Conservation (phyloP, 176 grass and related monocot genomes). For the Rhynchospora pubera region DNA sequence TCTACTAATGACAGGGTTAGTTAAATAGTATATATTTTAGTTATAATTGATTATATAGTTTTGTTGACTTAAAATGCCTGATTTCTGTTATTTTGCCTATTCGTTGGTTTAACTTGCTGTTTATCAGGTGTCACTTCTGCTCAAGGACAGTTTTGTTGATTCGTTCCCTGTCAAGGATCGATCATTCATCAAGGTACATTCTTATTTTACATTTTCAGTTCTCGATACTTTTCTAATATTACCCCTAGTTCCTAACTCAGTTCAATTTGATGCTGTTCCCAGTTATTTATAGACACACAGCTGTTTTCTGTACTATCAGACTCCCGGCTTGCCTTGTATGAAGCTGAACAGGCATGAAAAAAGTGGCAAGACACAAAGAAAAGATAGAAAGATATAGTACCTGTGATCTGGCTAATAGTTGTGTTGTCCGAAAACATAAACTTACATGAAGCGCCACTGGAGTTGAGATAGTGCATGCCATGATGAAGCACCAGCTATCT, state of each 20-base stretch:
- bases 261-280: slow-evolving; percentile 5
- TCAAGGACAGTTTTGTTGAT: slow-evolving; percentile 96
- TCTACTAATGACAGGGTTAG: slow-evolving; percentile 92
- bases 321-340: slow-evolving; percentile 51
- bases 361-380: no score
- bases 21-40: neutral
- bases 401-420: neutral
- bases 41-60: neutral
- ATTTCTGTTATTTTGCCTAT: neutral
- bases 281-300: slow-evolving; percentile 83
- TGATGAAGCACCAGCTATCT: neutral
- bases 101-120: slow-evolving; percentile 21
- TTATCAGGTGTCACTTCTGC: slow-evolving; percentile 83
- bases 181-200: slow-evolving; percentile 77
- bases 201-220: slow-evolving; percentile 10
- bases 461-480: neutral
- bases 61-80: neutral
- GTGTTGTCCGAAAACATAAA: neutral
- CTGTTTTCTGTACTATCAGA: slow-evolving; percentile 77
- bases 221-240: neutral
- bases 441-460: neutral
- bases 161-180: slow-evolving; percentile 66
- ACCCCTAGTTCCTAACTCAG: neutral
- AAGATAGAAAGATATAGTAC: neutral
- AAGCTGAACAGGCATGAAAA: slow-evolving; percentile 38